These are phyloP conservation scores for Harringtonia aguacate DNA, from an alignment of 2,329 filamentous ascomycete genomes.

Conservation along the genomic window DNA sequence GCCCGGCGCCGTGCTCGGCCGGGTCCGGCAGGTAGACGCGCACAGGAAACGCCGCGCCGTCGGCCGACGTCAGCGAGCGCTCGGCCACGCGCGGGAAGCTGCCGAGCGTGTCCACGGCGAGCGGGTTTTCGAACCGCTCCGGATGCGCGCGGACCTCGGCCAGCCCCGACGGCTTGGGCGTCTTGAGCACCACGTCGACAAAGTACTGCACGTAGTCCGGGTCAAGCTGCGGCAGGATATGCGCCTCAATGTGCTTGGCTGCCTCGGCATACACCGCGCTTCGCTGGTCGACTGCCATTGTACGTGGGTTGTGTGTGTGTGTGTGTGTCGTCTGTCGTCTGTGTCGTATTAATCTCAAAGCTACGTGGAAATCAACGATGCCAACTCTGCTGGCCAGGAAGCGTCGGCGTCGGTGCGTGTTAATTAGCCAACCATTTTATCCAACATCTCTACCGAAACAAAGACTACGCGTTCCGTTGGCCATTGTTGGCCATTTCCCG, in stretches of 20 bases:
- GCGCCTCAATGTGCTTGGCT: slow-evolving; percentile 7
- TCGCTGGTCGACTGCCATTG: no score
- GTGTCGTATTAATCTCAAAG: no score
- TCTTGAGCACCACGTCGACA: not conserved
- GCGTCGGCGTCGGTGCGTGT: no score
- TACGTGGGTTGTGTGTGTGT: no score
- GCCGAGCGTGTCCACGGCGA: slow-evolving; percentile 3
- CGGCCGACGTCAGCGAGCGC: slow-evolving; percentile 3
- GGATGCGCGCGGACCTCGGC: slow-evolving; percentile 6
- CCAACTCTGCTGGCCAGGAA: no score
- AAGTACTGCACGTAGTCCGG: slow-evolving; percentile 7
- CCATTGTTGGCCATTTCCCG: no score
- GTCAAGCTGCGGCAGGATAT: slow-evolving; percentile 11
- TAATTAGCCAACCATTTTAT: no score
- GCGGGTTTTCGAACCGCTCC: not conserved
- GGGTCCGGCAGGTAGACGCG: slow-evolving; percentile 8
- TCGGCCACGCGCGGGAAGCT: slow-evolving; percentile 6
- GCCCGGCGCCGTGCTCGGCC: slow-evolving; percentile 2
- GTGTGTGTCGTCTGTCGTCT: no score
- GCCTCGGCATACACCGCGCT: slow-evolving; percentile 11
- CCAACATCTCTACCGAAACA: no score
- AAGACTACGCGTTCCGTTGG: no score
- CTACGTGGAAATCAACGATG: no score
- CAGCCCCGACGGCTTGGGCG: not conserved
- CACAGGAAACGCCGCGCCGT: slow-evolving; percentile 4